phyloP scores from a whole-genome alignment of 345 rosid species.

The Citrus cavaleriei region DNA sequence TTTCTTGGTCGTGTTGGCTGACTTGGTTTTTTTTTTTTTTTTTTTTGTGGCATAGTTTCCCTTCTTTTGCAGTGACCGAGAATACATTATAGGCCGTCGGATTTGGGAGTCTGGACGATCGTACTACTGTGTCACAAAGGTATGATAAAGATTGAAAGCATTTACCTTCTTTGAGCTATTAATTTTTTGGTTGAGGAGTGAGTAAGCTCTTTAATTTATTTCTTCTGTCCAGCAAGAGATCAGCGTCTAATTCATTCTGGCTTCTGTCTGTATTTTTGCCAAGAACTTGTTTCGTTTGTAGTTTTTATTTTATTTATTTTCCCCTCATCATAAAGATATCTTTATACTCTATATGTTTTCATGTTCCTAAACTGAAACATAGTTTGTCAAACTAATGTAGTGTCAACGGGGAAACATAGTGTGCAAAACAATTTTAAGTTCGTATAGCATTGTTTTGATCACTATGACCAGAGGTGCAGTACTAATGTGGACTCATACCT shows the following conservation, averaged over 20 bases:
- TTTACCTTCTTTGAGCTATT: not conserved
- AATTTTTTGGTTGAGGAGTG: not conserved
- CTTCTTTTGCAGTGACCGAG: conserved; percentile 96
- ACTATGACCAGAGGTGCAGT: not conserved
- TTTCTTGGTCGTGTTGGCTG: not conserved
- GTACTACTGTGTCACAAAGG: conserved; percentile 93
- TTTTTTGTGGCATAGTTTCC: conserved; percentile 63
- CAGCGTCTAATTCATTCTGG: not conserved
- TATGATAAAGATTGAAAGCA: conserved; percentile 14
- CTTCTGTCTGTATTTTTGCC: not conserved
- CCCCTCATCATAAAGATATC: not conserved
- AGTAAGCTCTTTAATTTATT: not conserved
- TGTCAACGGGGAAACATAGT: not conserved
- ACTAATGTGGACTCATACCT: not conserved
- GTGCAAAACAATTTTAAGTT: not conserved
- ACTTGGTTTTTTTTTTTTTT: not conserved
- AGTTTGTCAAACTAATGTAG: not conserved
- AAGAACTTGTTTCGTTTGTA: not conserved
- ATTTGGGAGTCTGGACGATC: conserved; percentile 83
- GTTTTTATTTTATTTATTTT: not conserved
- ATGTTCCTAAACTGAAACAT: not conserved
- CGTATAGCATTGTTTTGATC: not conserved
- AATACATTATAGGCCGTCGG: conserved; percentile 89
- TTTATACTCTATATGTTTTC: not conserved
- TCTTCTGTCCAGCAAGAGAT: not conserved